Base-by-base conservation (phyloP, 306 rosid species). In the Sicyos baderoa region DNA sequence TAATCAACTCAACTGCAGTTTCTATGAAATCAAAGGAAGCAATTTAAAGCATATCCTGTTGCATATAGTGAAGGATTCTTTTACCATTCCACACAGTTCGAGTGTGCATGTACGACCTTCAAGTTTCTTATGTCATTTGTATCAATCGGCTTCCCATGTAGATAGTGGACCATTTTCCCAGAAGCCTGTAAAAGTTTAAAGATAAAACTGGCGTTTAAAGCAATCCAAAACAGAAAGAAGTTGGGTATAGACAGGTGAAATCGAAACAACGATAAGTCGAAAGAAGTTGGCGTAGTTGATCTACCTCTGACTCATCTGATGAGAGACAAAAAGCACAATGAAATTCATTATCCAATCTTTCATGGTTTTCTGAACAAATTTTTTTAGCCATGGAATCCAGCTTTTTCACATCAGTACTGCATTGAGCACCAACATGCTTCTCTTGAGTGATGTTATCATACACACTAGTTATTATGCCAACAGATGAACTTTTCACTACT, bases 31-130 rank as follows among this genome's bases (percentile, higher is more conserved):
- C 48, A 48, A 47, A 48, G 2, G 22, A 50, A 67, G 44, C 22
- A 48, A 55, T 55, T 64, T 53, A 18, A 67, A 55, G 35, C 19
- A 19, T 23, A 18, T 56, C 15, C 27, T 5, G 49, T 72, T 56
- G 21, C 9, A 22, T 18, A 48, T 44, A 15, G n/a, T 40, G 61
- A 54, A 71, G 54, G n/a, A 71, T 35, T 73, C 50, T 7, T 32
- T 80, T 85, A 93, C 98, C 97, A 93, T 84, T 93, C 98, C 42
- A 95, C 76, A 82, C 98, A 93, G 73, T 71, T 85, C 84, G 77
- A 82, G 79, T 93, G 98, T 68, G 94, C 78, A 85, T 93, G 97
- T 56, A 83, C 78, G 84, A 89, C 84, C 78, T 81, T 88, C 48
- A 81, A 68, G 51, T 83, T 83, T 49, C 84, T 86, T 57, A 62